Base-by-base conservation (phyloP, 139 green algal species). In the Chlamydomonas schloesseri region DNA sequence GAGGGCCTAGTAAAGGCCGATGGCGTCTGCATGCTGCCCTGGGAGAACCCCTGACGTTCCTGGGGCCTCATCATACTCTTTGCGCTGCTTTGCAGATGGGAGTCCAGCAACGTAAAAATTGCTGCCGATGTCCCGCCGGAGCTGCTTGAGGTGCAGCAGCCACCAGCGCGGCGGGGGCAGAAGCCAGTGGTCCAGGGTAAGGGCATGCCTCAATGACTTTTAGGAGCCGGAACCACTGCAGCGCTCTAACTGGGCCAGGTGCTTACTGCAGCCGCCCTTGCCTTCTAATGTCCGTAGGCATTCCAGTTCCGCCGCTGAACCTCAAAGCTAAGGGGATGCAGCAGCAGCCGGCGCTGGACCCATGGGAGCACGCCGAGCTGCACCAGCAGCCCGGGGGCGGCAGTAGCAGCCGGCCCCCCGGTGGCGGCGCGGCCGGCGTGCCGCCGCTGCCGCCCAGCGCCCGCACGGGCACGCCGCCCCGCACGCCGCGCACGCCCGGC, bases 71-170 rank as follows among this genome's bases (percentile, higher is more conserved):
- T 50, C 5, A 5, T 50, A 50, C 8, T 50, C 42, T 8, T 50
- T 50, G 42, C 42, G 42, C 5, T n/a, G 8, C 42, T 8, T 5
- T 50, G 60, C 57, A 82, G 74, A 24, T 70, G 55, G 74, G 47
- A 67, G 46, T 71, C 55, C 57, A 71, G 34, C 34, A 71, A 64
- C 24, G 28, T 82, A 0, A 34, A 21, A 0, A 64, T 82, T 24
- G 74, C 55, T 0, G 31, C 57, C 1, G 57, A 82, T 15, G 57
- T 82, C 21, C 57, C 57, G 2, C 8, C 55, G 10, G 74, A 82
- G 74, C 74, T 82, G 57, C 74, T 71, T 23, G 74, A 71, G 34
- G 14, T 71, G 18, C 72, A 78, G 72, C 72, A 34, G n/a, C 46
- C 64, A 2, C 29, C 64, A 1, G 34, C 64, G 29, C 64, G 64